Evolutionary conservation across 805 yeast genomes (phyloP), one percentile per base, ranked within the genome.

Genomic region (Starmerella scarabaei): DNA sequence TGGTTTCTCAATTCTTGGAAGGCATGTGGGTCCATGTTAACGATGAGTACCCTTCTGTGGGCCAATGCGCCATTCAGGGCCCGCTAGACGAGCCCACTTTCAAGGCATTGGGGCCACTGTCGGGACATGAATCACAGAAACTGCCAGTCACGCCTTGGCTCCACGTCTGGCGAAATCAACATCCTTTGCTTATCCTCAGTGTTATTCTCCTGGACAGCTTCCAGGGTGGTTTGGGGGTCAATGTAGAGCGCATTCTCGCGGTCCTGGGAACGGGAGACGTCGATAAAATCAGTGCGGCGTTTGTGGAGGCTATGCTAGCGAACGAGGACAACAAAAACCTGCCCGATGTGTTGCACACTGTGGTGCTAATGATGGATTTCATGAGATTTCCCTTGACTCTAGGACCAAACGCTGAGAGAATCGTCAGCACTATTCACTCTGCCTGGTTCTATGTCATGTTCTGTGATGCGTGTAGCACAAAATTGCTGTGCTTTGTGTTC

Each of bases 111-210:
- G 26, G 26, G 9, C 26, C 26, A 7, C 26, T 23, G 11, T 23
- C 26, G 9, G 26, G 26, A 7, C 26, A 7, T 23, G 9, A 23
- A 7, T 23, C 26, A 7, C 26, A 23, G 11, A 23, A 23, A 11
- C 11, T 23, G 7, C 26, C 26, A 11, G 26, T 23, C 26, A 23
- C 26, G 7, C 7, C 24, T 17, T 35, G 37, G 37, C 18, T 23
- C 3, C 31, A 30, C 3, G 18, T 27, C 5, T 35, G 37, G 37
- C 30, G 26, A 11, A 24, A 17, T 24, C 37, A 35, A 24, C 37
- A 35, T 18, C 37, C 37, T 3, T 18, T 35, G 31, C 15, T 26
- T 6, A 30, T 30, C 5, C 4, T 35, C 11, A n/a, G 30, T 12
- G 26, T 20, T 9, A 26, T 35, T n/a, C 21, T 27, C 15, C 9